These are phyloP conservation scores for Pythium dissotocum DNA, from an alignment of 352 stramenopile species.

Conservation along the genomic window DNA sequence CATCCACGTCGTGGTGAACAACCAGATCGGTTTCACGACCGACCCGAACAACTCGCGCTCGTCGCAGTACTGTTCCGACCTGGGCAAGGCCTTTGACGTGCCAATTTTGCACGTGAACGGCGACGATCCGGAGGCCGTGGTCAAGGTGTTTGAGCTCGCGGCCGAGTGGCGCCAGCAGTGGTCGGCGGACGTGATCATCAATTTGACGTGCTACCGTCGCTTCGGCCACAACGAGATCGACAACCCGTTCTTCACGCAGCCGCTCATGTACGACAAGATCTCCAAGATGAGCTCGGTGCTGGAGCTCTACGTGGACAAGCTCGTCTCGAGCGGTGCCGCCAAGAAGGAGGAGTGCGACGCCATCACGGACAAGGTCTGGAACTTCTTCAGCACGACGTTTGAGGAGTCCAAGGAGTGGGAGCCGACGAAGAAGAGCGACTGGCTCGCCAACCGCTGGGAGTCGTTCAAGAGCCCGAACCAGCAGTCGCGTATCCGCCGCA, in stretches of 20 bases:
- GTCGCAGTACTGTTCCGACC: slow-evolving; percentile 97
- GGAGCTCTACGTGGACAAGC: slow-evolving; percentile 72
- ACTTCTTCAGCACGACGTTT: slow-evolving; percentile 63
- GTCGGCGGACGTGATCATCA: slow-evolving; percentile 97
- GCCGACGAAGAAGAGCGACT: slow-evolving; percentile 90
- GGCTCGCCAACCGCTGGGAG: slow-evolving; percentile 94
- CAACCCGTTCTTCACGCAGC: slow-evolving; percentile 85
- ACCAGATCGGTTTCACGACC: slow-evolving; percentile 98
- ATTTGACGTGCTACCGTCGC: slow-evolving; percentile 98
- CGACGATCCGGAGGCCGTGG: slow-evolving; percentile 94
- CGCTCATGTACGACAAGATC: slow-evolving; percentile 90
- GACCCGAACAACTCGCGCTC: slow-evolving; percentile 96
- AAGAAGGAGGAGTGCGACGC: slow-evolving; percentile 47
- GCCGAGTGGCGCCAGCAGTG: slow-evolving; percentile 90
- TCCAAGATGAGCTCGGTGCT: slow-evolving; percentile 83
- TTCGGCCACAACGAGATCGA: slow-evolving; percentile 99
- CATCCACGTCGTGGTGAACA: slow-evolving; percentile 99
- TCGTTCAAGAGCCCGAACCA: slow-evolving; percentile 97
- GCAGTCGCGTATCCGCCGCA: slow-evolving; percentile 88
- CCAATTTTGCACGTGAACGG: slow-evolving; percentile 96
- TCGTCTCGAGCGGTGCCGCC: slow-evolving; percentile 56
- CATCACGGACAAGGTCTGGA: slow-evolving; percentile 62
- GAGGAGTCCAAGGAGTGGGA: slow-evolving; percentile 66
- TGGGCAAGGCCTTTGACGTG: slow-evolving; percentile 96
- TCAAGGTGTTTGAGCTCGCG: slow-evolving; percentile 92